phyloP scores from a whole-genome alignment of 495 filamentous ascomycete genomes.

The Hypomontagnella submonticulosa region DNA sequence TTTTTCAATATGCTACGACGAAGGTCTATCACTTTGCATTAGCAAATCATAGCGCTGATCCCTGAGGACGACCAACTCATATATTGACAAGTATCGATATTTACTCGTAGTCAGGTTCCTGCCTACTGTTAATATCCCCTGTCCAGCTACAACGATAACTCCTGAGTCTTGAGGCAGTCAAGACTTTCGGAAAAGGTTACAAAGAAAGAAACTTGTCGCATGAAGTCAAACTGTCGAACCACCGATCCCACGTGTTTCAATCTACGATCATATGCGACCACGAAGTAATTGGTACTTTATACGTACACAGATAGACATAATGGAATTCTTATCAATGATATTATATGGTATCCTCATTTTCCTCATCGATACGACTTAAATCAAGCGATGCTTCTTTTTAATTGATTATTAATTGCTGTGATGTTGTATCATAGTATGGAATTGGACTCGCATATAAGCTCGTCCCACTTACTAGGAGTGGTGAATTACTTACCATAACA shows the following conservation, averaged over 20 bases:
- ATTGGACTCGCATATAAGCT: slow-evolving; percentile 1
- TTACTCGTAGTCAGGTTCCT: too few species aligned
- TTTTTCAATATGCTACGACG: background rate
- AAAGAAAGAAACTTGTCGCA: slow-evolving; percentile 32
- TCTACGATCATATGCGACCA: slow-evolving; percentile 27
- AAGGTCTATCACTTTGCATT: slow-evolving; percentile 9
- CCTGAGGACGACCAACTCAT: background rate
- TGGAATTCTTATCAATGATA: too few species aligned
- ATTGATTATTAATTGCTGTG: background rate
- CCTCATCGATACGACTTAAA: too few species aligned
- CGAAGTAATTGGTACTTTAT: slow-evolving; percentile 6
- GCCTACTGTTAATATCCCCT: background rate
- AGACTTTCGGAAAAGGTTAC: slow-evolving; percentile 10
- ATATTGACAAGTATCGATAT: background rate
- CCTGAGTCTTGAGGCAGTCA: slow-evolving; percentile 4
- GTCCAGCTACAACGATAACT: background rate
- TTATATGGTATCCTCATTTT: too few species aligned
- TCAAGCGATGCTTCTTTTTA: background rate
- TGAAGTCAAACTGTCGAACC: slow-evolving; percentile 33
- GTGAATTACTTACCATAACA: slow-evolving; percentile 7
- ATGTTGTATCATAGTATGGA: slow-evolving; percentile 9
- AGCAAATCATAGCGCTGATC: slow-evolving; percentile 2
- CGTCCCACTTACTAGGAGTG: background rate
- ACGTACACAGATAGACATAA: background rate
- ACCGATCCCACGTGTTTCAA: slow-evolving; percentile 46